phyloP scores from a whole-genome alignment of 23 red algal genomes.

The Agarophyton chilense region DNA sequence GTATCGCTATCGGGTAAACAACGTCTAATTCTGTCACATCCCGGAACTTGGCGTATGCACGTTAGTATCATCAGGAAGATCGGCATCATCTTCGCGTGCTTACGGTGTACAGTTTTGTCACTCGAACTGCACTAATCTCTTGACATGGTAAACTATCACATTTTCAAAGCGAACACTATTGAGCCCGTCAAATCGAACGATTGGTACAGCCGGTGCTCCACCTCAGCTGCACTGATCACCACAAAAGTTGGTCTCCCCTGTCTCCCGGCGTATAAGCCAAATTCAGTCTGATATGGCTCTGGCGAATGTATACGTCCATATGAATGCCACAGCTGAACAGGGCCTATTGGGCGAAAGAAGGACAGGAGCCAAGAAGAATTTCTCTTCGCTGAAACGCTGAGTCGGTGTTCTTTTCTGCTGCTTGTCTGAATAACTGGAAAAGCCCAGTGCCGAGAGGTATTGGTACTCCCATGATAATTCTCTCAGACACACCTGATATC shows the following conservation, averaged over 20 bases:
- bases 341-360: neutral
- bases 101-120: neutral
- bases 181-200: neutral
- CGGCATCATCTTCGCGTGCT: neutral
- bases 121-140: too few relatives aligned
- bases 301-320: too few relatives aligned
- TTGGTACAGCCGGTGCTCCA: too few relatives aligned
- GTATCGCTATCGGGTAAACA: neutral
- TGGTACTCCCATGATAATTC: slow-evolving; percentile 96
- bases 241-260: too few relatives aligned
- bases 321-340: too few relatives aligned
- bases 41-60: neutral
- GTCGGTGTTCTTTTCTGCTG: neutral
- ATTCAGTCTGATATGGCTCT: too few relatives aligned
- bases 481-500: slow-evolving; percentile 88
- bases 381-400: slow-evolving; percentile 28
- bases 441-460: slow-evolving; percentile 95
- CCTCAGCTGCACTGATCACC: too few relatives aligned
- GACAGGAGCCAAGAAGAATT: slow-evolving; percentile 21
- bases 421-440: slow-evolving; percentile 69
- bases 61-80: neutral
- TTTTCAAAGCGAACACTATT: neutral
- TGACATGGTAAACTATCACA: neutral
- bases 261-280: too few relatives aligned
- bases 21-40: neutral